Evolutionary conservation across 75 land plant genomes (phyloP).

Genomic region (Pinus albicaulis): DNA sequence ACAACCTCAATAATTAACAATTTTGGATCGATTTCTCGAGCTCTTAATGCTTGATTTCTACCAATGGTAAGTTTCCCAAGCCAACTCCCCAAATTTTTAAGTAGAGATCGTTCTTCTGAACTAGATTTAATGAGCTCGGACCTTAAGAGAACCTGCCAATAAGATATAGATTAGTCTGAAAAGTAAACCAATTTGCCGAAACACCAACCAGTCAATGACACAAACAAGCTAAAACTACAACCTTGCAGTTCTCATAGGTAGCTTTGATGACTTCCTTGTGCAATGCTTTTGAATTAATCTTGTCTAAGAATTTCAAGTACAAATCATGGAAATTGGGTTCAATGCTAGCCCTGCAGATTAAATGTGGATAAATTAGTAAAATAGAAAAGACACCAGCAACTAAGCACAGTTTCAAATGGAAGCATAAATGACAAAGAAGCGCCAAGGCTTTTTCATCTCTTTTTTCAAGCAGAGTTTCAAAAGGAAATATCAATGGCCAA

Average conservation of each 20-base stretch:
- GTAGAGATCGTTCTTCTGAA: slow-evolving; percentile 94
- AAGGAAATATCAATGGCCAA: background rate
- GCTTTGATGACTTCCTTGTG: slow-evolving; percentile 86
- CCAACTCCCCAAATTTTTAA: slow-evolving; percentile 99
- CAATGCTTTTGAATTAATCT: slow-evolving; percentile 70
- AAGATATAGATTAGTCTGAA: background rate
- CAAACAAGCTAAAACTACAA: slow-evolving; percentile 9
- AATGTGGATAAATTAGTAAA: background rate
- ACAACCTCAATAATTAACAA: slow-evolving; percentile 79
- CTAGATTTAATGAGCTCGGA: slow-evolving; percentile 98
- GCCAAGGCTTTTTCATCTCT: too few relatives aligned
- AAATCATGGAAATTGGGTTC: slow-evolving; percentile 96
- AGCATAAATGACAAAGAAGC: background rate
- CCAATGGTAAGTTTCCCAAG: slow-evolving; percentile 98
- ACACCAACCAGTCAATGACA: background rate
- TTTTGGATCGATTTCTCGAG: slow-evolving; percentile 94
- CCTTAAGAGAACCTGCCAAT: slow-evolving; percentile 77
- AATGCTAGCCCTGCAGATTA: slow-evolving; percentile 86
- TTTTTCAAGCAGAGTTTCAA: background rate
- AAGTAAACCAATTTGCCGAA: background rate
- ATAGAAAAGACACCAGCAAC: background rate
- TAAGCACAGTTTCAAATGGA: background rate
- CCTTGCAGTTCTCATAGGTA: slow-evolving; percentile 99
- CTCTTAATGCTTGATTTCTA: slow-evolving; percentile 82
- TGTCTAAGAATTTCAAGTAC: slow-evolving; percentile 93